Conservation (phyloP, 768 basidiomycete species). For the Kwoniella sp. region DNA sequence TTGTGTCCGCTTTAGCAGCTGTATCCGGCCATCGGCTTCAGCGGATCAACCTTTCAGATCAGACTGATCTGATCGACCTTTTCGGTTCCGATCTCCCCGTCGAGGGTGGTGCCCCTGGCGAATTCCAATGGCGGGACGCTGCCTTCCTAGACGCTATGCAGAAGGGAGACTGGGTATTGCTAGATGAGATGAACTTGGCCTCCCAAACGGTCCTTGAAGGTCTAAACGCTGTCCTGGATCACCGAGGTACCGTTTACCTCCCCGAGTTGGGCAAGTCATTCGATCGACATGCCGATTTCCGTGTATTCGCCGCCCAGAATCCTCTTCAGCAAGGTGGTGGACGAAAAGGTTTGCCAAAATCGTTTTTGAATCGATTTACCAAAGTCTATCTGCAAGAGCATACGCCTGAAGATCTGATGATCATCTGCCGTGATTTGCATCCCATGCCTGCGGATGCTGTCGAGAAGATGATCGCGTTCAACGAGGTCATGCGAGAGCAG, state of each 20-base stretch:
- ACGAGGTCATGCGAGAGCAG: conserved; percentile 68
- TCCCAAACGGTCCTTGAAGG: conserved; percentile 96
- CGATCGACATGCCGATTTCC: conserved; percentile 83
- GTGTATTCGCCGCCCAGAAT: conserved; percentile 97
- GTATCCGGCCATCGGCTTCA: conserved; percentile 75
- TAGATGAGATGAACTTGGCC: conserved; percentile 99
- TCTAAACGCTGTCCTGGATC: conserved; percentile 91
- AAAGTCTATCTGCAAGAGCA: conserved; percentile 92
- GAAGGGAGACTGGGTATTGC: conserved; percentile 93
- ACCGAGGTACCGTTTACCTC: conserved; percentile 90
- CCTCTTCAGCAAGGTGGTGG: conserved; percentile 94
- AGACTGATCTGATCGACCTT: conserved; percentile 92
- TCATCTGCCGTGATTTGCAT: conserved; percentile 75
- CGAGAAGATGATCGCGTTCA: conserved; percentile 79
- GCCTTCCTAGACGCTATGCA: conserved; percentile 92
- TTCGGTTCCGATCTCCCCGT: conserved; percentile 96
- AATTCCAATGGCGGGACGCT: conserved; percentile 97
- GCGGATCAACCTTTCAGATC: conserved; percentile 96
- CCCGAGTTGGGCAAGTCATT: conserved; percentile 92
- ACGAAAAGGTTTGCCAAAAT: conserved; percentile 93
- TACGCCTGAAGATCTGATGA: conserved; percentile 70
- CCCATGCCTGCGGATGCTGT: conserved; percentile 65
- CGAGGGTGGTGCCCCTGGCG: conserved; percentile 84
- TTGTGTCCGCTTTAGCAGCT: conserved; percentile 82
- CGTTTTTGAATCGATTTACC: conserved; percentile 97